phyloP scores from a whole-genome alignment of 1,284 basidiomycete species.

The Xanthoconium separans region DNA sequence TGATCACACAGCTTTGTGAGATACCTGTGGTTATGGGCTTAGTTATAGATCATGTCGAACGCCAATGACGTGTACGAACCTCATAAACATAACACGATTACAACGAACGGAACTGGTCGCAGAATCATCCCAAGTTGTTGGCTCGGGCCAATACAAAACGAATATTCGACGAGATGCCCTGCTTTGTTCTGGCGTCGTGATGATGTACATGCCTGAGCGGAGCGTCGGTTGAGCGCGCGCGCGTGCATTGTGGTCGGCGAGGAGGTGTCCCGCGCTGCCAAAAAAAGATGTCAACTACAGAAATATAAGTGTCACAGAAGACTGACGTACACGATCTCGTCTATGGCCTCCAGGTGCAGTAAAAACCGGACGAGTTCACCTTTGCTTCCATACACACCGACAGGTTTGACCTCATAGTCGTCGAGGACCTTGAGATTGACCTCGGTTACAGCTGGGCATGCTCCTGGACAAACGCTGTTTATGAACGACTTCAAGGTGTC shows the following conservation, averaged over 20 bases:
- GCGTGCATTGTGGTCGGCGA: constrained; percentile 19
- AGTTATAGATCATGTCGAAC: no score
- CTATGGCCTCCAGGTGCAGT: constrained; percentile 32
- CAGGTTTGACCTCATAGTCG: constrained; percentile 40
- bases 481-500: constrained; percentile 43
- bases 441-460: constrained; percentile 47
- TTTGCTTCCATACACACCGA: constrained; percentile 58
- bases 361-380: constrained; percentile 48
- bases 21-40: constrained; percentile 37
- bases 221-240: constrained; percentile 33
- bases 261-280: constrained; percentile 18
- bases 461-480: constrained; percentile 43
- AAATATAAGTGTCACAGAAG: not conserved
- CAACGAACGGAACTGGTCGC: constrained; percentile 43
- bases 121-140: constrained; percentile 57
- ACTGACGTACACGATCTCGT: constrained; percentile 37
- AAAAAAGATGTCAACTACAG: not conserved
- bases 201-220: constrained; percentile 52
- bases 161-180: constrained; percentile 34
- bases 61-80: constrained; percentile 35
- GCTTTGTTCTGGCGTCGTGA: constrained; percentile 18
- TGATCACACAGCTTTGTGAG: constrained; percentile 58
- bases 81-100: constrained; percentile 61
- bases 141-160: constrained; percentile 62
- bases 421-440: constrained; percentile 54